Evolutionary conservation across 1,284 basidiomycete species (phyloP), one percentile per base, ranked within the genome.

Genomic region (Pholiota adiposa): DNA sequence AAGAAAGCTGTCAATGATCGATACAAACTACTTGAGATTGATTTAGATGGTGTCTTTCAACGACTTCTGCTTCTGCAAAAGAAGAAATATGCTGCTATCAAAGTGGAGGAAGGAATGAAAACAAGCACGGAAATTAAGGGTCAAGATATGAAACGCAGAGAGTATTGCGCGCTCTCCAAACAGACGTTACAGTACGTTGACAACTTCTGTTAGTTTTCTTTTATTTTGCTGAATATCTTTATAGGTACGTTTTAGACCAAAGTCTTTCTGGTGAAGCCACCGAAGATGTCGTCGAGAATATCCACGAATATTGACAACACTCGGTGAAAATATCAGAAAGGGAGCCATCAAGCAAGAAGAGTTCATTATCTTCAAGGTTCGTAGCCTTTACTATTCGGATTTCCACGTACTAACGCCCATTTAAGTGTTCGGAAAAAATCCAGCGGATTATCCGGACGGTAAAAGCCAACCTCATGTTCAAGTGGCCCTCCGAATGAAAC

Each of bases 71-170:
- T 99, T 18, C 78, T 99, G 54, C 97, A 99, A 72, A 99, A 99
- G 86, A 99, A 99, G 81, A 99, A 99, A 77, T 99, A 99, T 68
- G 97, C 97, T 0, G 97, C 97, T 0, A 83, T 98, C 72, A 97
- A 98, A 76, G 88, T 97, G 40, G 93, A 94, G 68, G 92, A 94
- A 65, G 68, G 67, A 21, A 83, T 83, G 1, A 82, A 86, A 58
- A 92, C 90, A 7, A 86, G 85, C 6, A 92, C 87, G 1, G 97
- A 99, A 73, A 83, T 99, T 75, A 99, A 99, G 73, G 97, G 97
- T 77, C 79, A 99, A 33, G 97, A 99, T 75, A 98, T 99, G 97
- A 99, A 98, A 77, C 88, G 97, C 51, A 82, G 97, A 79, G 97
- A 99, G 74, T 99, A 95, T 75, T 97, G 92, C 67, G 84, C 86